phyloP scores from a whole-genome alignment of 31 red algal genomes.

The Odonthalia washingtoniensis region DNA sequence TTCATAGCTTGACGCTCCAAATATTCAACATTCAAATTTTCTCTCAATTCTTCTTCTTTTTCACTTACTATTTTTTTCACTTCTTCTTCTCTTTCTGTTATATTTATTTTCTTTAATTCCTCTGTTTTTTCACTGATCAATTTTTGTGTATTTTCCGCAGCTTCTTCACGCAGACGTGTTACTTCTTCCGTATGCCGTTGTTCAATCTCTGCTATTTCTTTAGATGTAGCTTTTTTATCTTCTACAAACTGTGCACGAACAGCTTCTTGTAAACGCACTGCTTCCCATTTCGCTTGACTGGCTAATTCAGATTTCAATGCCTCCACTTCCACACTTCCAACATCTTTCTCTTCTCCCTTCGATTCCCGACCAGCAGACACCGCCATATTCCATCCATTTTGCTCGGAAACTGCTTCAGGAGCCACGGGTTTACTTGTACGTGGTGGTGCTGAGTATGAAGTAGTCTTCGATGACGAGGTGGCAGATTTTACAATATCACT shows the following conservation, averaged over 20 bases:
- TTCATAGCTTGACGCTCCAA: conserved; percentile 29
- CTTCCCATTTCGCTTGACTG: conserved; percentile 73
- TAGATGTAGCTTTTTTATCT: conserved; percentile 66
- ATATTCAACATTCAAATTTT: conserved; percentile 54
- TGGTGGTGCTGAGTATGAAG: neutral
- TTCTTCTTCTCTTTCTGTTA: conserved; percentile 54
- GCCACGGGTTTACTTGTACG: neutral
- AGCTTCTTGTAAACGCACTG: conserved; percentile 73
- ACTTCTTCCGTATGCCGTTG: conserved; percentile 65
- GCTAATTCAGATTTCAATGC: conserved; percentile 57
- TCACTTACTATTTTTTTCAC: conserved; percentile 48
- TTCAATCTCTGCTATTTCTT: conserved; percentile 38
- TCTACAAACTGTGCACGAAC: conserved; percentile 67
- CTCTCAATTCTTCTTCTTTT: conserved; percentile 49
- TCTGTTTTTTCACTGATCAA: conserved; percentile 51
- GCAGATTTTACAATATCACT: conserved; percentile 13
- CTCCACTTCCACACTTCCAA: conserved; percentile 36
- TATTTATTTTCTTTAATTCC: conserved; percentile 37
- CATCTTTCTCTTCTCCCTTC: conserved; percentile 9
- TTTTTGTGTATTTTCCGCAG: conserved; percentile 35
- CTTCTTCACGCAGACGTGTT: conserved; percentile 45
- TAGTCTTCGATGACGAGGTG: neutral
- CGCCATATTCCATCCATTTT: neutral
- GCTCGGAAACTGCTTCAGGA: neutral
- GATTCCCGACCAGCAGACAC: neutral